These are phyloP conservation scores for Pseudocercospora fijiensis DNA, from an alignment of 2,329 filamentous ascomycete species.

Conservation along the genomic window DNA sequence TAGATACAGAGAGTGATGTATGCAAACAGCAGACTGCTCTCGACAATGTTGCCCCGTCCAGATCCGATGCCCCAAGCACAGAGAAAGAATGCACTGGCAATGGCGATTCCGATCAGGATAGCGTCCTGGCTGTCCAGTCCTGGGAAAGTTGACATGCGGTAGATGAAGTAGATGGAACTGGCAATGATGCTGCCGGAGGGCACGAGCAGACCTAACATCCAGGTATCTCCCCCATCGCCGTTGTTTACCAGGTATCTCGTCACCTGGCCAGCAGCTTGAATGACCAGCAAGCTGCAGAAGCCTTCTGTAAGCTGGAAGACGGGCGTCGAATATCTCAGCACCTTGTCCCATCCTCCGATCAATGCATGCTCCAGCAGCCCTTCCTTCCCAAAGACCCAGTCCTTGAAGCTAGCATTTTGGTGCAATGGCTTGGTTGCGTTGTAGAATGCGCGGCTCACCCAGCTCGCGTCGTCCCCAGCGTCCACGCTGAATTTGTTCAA, in stretches of 20 bases:
- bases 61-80: slow-evolving; percentile 93
- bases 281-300: slow-evolving; percentile 93
- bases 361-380: slow-evolving; percentile 77
- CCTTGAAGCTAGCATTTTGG: slow-evolving; percentile 64
- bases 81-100: slow-evolving; percentile 89
- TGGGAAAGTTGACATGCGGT: slow-evolving; percentile 90
- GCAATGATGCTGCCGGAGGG: slow-evolving; percentile 89
- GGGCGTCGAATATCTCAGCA: slow-evolving; percentile 85
- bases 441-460: slow-evolving; percentile 66
- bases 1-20: slow-evolving; percentile 99
- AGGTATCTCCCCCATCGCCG: slow-evolving; percentile 83
- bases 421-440: slow-evolving; percentile 38
- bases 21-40: slow-evolving; percentile 91
- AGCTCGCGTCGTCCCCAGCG: slow-evolving; percentile 65
- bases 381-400: slow-evolving; percentile 86
- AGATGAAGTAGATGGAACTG: slow-evolving; percentile 92
- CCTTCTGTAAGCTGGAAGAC: slow-evolving; percentile 93
- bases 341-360: slow-evolving; percentile 84
- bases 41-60: slow-evolving; percentile 89
- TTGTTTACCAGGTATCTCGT: slow-evolving; percentile 93
- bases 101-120: slow-evolving; percentile 84
- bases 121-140: slow-evolving; percentile 91
- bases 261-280: slow-evolving; percentile 91
- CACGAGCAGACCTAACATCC: slow-evolving; percentile 90
- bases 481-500: slow-evolving; percentile 94